Evolutionary conservation across 495 filamentous ascomycete genomes (phyloP), one percentile per base, ranked within the genome.

Genomic region (Podospora pseudocomata): DNA sequence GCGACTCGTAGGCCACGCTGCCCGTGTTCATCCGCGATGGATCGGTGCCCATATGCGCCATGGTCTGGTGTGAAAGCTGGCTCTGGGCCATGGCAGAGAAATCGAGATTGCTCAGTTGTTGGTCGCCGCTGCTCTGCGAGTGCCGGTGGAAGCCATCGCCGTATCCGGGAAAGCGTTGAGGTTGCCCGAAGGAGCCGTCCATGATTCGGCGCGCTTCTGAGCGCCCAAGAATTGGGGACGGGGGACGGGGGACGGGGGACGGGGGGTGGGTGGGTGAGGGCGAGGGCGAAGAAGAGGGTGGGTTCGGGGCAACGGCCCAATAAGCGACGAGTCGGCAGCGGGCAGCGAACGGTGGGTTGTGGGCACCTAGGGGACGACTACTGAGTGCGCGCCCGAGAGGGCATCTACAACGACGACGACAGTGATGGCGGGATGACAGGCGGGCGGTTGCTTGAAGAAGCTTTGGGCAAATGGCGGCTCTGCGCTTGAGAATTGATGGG

Each of bases 1-100:
- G 80, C 39, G 79, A 80, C 53, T 71, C 70, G 27, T 73, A 70
- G 19, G 67, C 64, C 39, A 60, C 28, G 64, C 26, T 54, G 19
- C 28, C 63, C 34, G 56, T 64, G 55, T 69, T 44, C 19, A 70
- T 13, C 23, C 68, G 61, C 5, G 71, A 27, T 34, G 53, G 19
- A 53, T 71, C 39, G 5, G 39, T 39, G 30, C 23, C 32, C 26
- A 28, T 44, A 18, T 18, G 65, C 54, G n/a, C 28, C 53, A 39
- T 71, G 65, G 20, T 30, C 15, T 2, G 32, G 26, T 4, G n/a
- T 61, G 16, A 68, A 58, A 61, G 59, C 59, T 61, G 59, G n/a
- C 16, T 30, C 26, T 61, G 59, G 27, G 26, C 59, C 16, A 30
- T 28, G 27, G 59, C 59, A 61, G 26, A 30, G 19, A 27, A 18